Evolutionary conservation across 345 rosid genomes (phyloP).

Genomic region (Citrus reticulata): DNA sequence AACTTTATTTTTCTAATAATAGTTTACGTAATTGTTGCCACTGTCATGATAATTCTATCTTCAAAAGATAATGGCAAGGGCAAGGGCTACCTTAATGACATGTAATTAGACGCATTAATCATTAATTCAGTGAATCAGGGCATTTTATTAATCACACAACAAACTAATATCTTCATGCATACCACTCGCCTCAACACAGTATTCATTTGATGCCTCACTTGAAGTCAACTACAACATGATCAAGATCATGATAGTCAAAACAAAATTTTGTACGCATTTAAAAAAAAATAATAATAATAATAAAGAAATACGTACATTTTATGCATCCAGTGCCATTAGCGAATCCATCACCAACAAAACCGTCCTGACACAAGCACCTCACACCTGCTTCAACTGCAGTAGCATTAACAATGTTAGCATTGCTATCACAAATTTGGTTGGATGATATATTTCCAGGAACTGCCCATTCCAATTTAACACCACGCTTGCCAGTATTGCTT

Average conservation of each 20-base stretch:
- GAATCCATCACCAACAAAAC: slow-evolving; percentile 71
- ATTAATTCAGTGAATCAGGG: slow-evolving; percentile 8
- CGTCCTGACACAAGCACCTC: slow-evolving; percentile 68
- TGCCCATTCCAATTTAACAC: slow-evolving; percentile 85
- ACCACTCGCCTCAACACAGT: neutral
- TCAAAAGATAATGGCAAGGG: neutral
- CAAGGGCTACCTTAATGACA: slow-evolving; percentile 3
- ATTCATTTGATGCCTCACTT: neutral
- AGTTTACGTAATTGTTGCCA: neutral
- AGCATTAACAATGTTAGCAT: slow-evolving; percentile 57
- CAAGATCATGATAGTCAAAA: no score
- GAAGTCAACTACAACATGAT: no score
- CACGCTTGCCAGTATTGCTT: slow-evolving; percentile 50
- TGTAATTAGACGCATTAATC: neutral
- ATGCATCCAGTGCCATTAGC: slow-evolving; percentile 62
- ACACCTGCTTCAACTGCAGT: slow-evolving; percentile 52
- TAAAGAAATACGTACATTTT: slow-evolving; percentile 42
- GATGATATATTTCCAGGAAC: slow-evolving; percentile 52
- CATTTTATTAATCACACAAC: neutral
- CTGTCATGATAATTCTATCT: slow-evolving; percentile 4
- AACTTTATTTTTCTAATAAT: neutral
- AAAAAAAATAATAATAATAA: neutral
- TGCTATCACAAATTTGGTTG: slow-evolving; percentile 31
- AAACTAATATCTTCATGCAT: neutral
- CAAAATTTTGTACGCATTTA: no score